Conservation (phyloP, 495 filamentous ascomycete species). For the Neurospora sp. region DNA sequence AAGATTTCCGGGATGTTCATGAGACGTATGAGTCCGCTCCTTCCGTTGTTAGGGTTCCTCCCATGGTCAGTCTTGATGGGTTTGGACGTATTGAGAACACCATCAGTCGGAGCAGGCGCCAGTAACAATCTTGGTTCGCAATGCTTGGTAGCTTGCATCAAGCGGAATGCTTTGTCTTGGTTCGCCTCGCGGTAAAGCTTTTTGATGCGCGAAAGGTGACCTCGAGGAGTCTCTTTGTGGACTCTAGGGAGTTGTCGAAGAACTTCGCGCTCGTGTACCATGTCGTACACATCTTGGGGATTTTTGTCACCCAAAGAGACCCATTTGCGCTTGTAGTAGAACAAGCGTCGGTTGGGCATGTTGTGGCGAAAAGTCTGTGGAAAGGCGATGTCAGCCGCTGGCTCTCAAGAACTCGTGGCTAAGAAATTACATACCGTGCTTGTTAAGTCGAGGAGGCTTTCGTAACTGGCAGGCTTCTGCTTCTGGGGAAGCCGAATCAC, state of each 20-base stretch:
- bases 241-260: background rate
- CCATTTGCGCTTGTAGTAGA: background rate
- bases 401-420: background rate
- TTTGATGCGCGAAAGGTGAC: background rate
- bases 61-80: background rate
- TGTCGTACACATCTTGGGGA: background rate
- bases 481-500: background rate
- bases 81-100: background rate
- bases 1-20: constrained; percentile 4
- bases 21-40: background rate
- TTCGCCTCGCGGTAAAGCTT: background rate
- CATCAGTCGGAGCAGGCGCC: background rate
- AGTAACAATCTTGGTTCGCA: background rate
- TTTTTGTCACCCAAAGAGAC: background rate
- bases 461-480: background rate
- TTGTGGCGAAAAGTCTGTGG: background rate
- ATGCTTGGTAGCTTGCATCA: background rate
- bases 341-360: background rate
- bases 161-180: background rate
- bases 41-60: background rate
- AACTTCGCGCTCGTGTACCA: background rate
- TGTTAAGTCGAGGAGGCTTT: background rate
- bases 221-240: background rate
- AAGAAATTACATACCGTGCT: background rate
- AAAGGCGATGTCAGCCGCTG: background rate